These are phyloP conservation scores for Ogataea minuta DNA, from an alignment of 805 yeast genomes.

Conservation along the genomic window DNA sequence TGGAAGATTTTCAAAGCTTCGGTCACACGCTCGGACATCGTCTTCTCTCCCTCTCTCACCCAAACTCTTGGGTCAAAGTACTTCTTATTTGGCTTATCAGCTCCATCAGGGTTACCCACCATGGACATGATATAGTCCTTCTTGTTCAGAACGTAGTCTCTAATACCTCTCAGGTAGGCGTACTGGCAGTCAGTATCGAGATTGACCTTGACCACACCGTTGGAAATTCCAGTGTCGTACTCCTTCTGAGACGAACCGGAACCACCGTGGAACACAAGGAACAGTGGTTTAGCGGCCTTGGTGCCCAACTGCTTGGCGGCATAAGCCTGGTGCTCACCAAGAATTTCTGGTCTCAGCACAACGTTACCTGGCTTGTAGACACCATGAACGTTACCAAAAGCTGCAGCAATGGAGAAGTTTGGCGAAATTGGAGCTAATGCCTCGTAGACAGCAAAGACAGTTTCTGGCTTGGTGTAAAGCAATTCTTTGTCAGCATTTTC, in stretches of 20 bases:
- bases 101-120: constrained; percentile 99
- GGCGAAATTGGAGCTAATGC: constrained; percentile 90
- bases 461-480: constrained; percentile 93
- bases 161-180: constrained; percentile 95
- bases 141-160: constrained; percentile 94
- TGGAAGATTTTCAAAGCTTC: constrained; percentile 87
- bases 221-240: constrained; percentile 83
- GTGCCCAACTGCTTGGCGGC: constrained; percentile 67
- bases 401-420: constrained; percentile 99
- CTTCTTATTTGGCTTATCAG: constrained; percentile 99
- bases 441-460: constrained; percentile 86
- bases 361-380: constrained; percentile 99
- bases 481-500: constrained; percentile 84
- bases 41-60: constrained; percentile 99
- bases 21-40: constrained; percentile 84
- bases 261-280: constrained; percentile 99
- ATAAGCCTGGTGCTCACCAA: constrained; percentile 93
- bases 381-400: constrained; percentile 99
- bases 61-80: constrained; percentile 99
- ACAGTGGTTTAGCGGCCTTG: constrained; percentile 64
- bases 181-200: constrained; percentile 98
- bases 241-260: constrained; percentile 94
- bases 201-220: constrained; percentile 98
- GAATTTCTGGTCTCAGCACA: constrained; percentile 83
- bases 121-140: constrained; percentile 86